Evolutionary conservation across 257 asterid species (phyloP).

Genomic region (Misopates orontium): DNA sequence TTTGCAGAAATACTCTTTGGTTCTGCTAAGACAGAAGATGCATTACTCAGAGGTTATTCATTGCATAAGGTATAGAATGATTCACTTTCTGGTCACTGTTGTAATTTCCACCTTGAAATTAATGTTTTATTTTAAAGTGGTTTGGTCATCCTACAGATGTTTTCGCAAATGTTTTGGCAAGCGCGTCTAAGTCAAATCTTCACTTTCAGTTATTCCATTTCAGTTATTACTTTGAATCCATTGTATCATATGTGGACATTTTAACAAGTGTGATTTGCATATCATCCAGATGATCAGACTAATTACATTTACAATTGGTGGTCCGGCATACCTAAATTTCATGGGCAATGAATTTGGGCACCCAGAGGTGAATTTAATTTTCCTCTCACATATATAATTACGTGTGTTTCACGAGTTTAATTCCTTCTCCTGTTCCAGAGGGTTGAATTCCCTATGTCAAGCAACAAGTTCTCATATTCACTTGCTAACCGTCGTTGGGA

Average conservation of each 20-base stretch:
- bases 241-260: slow-evolving; percentile 16
- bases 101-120: slow-evolving; percentile 14
- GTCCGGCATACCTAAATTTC: slow-evolving; percentile 88
- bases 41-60: slow-evolving; percentile 72
- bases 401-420: slow-evolving; percentile 16
- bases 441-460: slow-evolving; percentile 89
- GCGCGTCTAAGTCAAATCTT: slow-evolving; percentile 1
- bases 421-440: slow-evolving; percentile 52
- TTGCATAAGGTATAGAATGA: slow-evolving; percentile 72
- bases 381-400: slow-evolving; percentile 8
- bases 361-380: slow-evolving; percentile 63
- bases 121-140: not conserved
- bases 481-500: slow-evolving; percentile 92
- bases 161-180: too few species aligned
- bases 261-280: slow-evolving; percentile 20
- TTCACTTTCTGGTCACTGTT: slow-evolving; percentile 17
- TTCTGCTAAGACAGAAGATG: slow-evolving; percentile 55
- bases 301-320: slow-evolving; percentile 88
- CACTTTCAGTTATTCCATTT: slow-evolving; percentile 19
- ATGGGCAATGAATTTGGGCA: slow-evolving; percentile 99
- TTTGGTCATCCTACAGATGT: too few species aligned
- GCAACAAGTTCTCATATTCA: slow-evolving; percentile 76
- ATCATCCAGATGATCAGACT: slow-evolving; percentile 81
- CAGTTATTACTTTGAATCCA: slow-evolving; percentile 22
- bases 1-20: slow-evolving; percentile 90